A percentile compares a stretch with the other conserved stretches of the same genome.
phyloP scores from a whole-genome alignment of 192 early-diverging fungal genomes.

The Cladochytrium replicatum region DNA sequence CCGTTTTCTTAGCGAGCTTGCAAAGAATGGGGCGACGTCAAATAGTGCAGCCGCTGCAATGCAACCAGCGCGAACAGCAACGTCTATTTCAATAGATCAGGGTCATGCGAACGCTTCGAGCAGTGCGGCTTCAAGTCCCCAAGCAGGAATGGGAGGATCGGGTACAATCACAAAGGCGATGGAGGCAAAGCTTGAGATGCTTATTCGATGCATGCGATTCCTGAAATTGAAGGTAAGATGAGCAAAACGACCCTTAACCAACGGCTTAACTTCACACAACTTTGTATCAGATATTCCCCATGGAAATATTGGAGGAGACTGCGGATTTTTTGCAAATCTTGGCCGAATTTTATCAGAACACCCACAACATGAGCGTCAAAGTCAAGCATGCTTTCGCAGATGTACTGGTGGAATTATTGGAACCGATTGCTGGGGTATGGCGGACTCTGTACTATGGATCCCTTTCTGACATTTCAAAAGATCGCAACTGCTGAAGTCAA shows the following conservation, averaged over 20 bases:
- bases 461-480: conserved; percentile 16
- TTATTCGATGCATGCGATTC: conserved; percentile 84
- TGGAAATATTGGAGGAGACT: conserved; percentile 85
- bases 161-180: too few species aligned
- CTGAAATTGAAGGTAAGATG: conserved; percentile 81
- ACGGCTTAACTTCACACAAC: not conserved
- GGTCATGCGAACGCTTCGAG: conserved; percentile 39
- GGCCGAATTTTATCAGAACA: conserved; percentile 77
- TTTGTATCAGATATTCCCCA: conserved; percentile 68
- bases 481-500: conserved; percentile 91
- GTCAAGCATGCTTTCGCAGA: conserved; percentile 89
- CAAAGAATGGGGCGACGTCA: conserved; percentile 11
- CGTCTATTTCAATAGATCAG: conserved; percentile 4
- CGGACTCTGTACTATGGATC: not conserved
- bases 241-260: not conserved
- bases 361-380: conserved; percentile 48
- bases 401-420: conserved; percentile 81
- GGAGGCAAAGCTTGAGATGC: conserved; percentile 73
- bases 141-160: too few species aligned
- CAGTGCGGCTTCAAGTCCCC: too few species aligned
- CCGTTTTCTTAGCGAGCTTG: conserved; percentile 59
- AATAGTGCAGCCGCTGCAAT: too few species aligned
- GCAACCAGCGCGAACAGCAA: not conserved
- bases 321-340: conserved; percentile 87
- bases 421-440: conserved; percentile 67